Percentiles rank a stretch among this genome's conserved stretches.
phyloP scores from a whole-genome alignment of 1,284 basidiomycete species.

The Fomitopsis pinicola region DNA sequence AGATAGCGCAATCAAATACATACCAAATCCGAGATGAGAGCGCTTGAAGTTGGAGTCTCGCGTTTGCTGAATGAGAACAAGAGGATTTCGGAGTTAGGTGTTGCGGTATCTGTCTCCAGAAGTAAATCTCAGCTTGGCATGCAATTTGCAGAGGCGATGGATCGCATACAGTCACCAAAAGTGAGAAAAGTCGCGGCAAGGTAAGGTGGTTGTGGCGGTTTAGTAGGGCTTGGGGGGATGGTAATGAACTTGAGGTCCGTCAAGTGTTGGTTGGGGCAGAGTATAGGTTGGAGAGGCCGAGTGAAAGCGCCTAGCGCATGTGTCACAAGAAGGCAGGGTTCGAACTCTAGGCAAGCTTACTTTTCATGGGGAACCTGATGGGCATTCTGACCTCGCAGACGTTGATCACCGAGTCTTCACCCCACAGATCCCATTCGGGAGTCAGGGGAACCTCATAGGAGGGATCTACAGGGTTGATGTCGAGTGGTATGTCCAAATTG shows the following conservation, averaged over 20 bases:
- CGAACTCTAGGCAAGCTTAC: slow-evolving; percentile 5
- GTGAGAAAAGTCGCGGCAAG: slow-evolving; percentile 52
- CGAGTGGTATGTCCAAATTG: slow-evolving; percentile 41
- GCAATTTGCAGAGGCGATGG: not conserved
- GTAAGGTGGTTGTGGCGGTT: slow-evolving; percentile 25
- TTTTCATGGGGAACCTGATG: slow-evolving; percentile 28
- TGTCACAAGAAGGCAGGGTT: slow-evolving; percentile 31
- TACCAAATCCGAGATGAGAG: not conserved
- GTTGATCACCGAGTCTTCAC: slow-evolving; percentile 58
- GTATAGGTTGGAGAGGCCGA: slow-evolving; percentile 42
- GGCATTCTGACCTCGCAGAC: slow-evolving; percentile 55
- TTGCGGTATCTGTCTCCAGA: slow-evolving; percentile 16
- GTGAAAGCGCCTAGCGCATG: slow-evolving; percentile 33
- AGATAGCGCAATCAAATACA: not conserved
- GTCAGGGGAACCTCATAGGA: slow-evolving; percentile 28
- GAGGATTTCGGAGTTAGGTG: slow-evolving; percentile 24
- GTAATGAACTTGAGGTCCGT: slow-evolving; percentile 44
- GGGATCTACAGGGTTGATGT: slow-evolving; percentile 27
- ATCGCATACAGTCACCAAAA: slow-evolving; percentile 55
- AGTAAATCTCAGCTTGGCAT: not conserved
- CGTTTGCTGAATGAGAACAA: slow-evolving; percentile 18
- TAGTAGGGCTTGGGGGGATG: slow-evolving; percentile 25
- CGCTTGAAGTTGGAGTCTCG: not conserved
- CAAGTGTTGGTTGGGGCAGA: slow-evolving; percentile 33
- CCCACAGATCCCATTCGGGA: slow-evolving; percentile 56